A percentile compares a stretch with the other conserved stretches of the same genome.
These are phyloP conservation scores for Aureobasidium zeae DNA, from an alignment of 2,329 filamentous ascomycete genomes.

Conservation along the genomic window DNA sequence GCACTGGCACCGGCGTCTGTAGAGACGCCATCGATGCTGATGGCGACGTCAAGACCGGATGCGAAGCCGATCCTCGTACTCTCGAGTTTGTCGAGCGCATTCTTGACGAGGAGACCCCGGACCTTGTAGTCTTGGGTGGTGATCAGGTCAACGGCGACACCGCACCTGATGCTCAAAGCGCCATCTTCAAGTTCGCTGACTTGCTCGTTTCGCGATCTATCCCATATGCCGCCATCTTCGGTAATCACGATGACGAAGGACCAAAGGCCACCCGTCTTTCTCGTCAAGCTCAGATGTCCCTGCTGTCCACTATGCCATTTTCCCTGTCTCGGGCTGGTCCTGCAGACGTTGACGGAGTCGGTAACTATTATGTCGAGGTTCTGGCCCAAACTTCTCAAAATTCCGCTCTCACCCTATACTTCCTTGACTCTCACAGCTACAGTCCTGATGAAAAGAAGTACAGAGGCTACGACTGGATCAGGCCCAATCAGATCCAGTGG, in stretches of 20 bases:
- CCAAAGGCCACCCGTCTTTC: conserved; percentile 47
- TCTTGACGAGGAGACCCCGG: conserved; percentile 85
- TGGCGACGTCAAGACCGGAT: conserved; percentile 61
- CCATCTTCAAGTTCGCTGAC: conserved; percentile 86
- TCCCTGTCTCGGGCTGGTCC: conserved; percentile 81
- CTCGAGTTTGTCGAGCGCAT: conserved; percentile 78
- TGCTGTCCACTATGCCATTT: conserved; percentile 80
- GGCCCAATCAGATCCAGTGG: conserved; percentile 89
- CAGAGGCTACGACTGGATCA: conserved; percentile 96
- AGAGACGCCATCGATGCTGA: conserved; percentile 72
- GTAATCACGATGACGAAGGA: conserved; percentile 93
- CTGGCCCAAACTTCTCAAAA: conserved; percentile 75
- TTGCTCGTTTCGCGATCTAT: conserved; percentile 79
- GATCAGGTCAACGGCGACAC: conserved; percentile 95
- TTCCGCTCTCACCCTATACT: conserved; percentile 86
- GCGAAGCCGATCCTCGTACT: conserved; percentile 85
- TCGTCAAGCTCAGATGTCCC: conserved; percentile 68
- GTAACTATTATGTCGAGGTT: conserved; percentile 91
- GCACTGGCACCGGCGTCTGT: conserved; percentile 77
- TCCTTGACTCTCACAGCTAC: conserved; percentile 88
- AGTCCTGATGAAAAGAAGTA: conserved; percentile 81
- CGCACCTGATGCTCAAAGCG: conserved; percentile 80
- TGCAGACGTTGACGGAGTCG: conserved; percentile 74
- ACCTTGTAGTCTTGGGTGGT: conserved; percentile 82
- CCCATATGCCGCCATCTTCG: conserved; percentile 88